Base-by-base conservation (phyloP, 495 filamentous ascomycete genomes). In the Pyrenopolyporus hunteri region DNA sequence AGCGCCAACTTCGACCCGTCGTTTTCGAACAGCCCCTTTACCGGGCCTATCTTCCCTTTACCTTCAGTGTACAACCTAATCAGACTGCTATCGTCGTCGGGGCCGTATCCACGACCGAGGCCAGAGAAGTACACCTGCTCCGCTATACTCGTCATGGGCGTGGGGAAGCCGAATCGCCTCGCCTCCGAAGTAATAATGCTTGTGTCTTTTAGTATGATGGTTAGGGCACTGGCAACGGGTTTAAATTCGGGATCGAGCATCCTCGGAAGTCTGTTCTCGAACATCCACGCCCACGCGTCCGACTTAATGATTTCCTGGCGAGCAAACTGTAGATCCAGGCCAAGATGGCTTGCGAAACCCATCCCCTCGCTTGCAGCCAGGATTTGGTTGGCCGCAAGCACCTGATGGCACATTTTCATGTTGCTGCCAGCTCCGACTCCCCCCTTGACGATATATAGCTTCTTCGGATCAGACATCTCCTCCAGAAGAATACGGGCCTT, bases 341-440 rank as follows among this genome's bases (percentile, higher is more conserved):
- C 88, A 31, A 90, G 73, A 10, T 80, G 78, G 32, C 82, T 86
- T 7, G 88, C 89, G 42, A 93, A 83, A 0, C 88, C 90, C 82
- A 89, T 82, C 1, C 82, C 86, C 72, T 94, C 90, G 63, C 85
- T 87, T 9, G 85, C 80, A 6, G 87, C 82, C 1, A 88, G 78
- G 63, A 94, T 92, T 57, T 92, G 85, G 51, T 88, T 86, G 0
- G 85, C 89, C 0, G 89, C 90, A 8, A 92, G 80, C 13, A 94
- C 85, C 70, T 94, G 90, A 72, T 93, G 90, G 45, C 89, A 85
- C 83, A 92, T 90, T 74, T 94, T 94, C 81, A 92, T 89, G 67
- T 92, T 93, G 62, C 87, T 90, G n/a, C 90, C 89, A 0, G 85
- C 85, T 3, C 89, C 89, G 44, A 92, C 76, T 2, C 87, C 89